Percentiles rank a stretch among this genome's conserved stretches.
phyloP scores from a whole-genome alignment of 345 rosid species.

The Mercurialis annua region DNA sequence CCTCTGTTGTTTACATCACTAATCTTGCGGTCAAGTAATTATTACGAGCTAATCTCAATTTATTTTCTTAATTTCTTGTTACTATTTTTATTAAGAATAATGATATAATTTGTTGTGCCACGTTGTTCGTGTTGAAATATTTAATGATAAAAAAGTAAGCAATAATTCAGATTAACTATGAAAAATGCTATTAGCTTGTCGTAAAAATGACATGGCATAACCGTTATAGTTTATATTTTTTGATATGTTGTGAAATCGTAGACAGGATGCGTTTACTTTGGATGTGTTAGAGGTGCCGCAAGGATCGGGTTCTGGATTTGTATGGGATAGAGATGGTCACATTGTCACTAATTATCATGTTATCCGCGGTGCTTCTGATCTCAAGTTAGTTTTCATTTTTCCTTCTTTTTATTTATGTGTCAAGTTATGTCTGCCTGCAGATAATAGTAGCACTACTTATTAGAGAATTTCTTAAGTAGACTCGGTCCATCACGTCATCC shows the following conservation, averaged over 20 bases:
- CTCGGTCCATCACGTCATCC: too few species aligned
- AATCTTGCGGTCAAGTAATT: slow-evolving; percentile 76
- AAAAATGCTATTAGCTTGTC: too few species aligned
- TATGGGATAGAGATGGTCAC: slow-evolving; percentile 84
- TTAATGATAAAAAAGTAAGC: too few species aligned
- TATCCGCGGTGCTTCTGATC: slow-evolving; percentile 97
- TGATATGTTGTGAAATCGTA: slow-evolving; percentile 14
- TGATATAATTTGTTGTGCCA: not conserved
- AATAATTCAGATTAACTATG: too few species aligned
- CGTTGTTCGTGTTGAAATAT: not conserved
- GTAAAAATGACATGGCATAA: too few species aligned
- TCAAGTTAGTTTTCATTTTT: slow-evolving; percentile 48
- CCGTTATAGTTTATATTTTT: not conserved
- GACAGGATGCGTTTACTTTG: slow-evolving; percentile 94
- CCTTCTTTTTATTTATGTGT: not conserved
- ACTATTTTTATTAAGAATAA: not conserved
- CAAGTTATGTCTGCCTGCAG: too few species aligned
- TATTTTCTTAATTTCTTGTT: not conserved
- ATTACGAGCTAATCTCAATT: not conserved
- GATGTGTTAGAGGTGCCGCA: slow-evolving; percentile 97
- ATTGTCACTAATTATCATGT: slow-evolving; percentile 93
- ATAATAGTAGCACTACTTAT: too few species aligned
- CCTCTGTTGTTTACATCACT: slow-evolving; percentile 94
- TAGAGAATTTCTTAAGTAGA: too few species aligned
- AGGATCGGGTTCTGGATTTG: slow-evolving; percentile 95